Conservation (phyloP, 495 filamentous ascomycete genomes). For the Penicillium dipodomyicola region DNA sequence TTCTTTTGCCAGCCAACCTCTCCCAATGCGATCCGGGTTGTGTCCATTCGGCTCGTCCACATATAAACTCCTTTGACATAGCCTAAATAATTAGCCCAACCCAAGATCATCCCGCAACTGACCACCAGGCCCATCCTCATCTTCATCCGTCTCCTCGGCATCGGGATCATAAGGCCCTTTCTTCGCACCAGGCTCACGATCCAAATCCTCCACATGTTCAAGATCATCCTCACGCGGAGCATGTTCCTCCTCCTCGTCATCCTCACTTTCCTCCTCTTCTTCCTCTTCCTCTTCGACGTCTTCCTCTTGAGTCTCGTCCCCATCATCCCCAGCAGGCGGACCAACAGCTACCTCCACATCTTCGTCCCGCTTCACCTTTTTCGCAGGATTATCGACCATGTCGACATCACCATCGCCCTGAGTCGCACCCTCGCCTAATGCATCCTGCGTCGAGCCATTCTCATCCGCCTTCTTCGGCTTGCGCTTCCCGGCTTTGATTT, state of each 20-base stretch:
- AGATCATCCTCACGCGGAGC: slow-evolving; percentile 54
- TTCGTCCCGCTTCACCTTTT: slow-evolving; percentile 48
- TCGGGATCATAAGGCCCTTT: slow-evolving; percentile 39
- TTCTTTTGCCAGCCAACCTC: neutral
- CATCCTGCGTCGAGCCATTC: slow-evolving; percentile 25
- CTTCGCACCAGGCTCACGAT: slow-evolving; percentile 30
- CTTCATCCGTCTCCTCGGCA: slow-evolving; percentile 45
- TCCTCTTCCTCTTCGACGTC: slow-evolving; percentile 54
- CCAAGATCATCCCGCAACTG: slow-evolving; percentile 45
- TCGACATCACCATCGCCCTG: slow-evolving; percentile 45
- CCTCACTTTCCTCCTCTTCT: slow-evolving; percentile 54
- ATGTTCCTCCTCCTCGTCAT: slow-evolving; percentile 44
- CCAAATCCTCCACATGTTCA: slow-evolving; percentile 63
- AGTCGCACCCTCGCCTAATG: slow-evolving; percentile 33
- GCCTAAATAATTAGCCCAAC: slow-evolving; percentile 26
- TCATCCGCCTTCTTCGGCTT: slow-evolving; percentile 56
- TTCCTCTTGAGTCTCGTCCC: slow-evolving; percentile 53
- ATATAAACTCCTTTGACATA: neutral
- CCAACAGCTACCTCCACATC: slow-evolving; percentile 37
- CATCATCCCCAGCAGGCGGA: slow-evolving; percentile 47
- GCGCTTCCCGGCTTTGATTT: slow-evolving; percentile 63
- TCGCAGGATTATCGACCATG: slow-evolving; percentile 35
- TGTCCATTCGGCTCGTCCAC: neutral
- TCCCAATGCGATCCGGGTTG: neutral
- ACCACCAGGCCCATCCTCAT: slow-evolving; percentile 43